Base-by-base conservation (phyloP, 2,329 filamentous ascomycete genomes). In the Ophiocordyceps camponoti-saundersi region DNA sequence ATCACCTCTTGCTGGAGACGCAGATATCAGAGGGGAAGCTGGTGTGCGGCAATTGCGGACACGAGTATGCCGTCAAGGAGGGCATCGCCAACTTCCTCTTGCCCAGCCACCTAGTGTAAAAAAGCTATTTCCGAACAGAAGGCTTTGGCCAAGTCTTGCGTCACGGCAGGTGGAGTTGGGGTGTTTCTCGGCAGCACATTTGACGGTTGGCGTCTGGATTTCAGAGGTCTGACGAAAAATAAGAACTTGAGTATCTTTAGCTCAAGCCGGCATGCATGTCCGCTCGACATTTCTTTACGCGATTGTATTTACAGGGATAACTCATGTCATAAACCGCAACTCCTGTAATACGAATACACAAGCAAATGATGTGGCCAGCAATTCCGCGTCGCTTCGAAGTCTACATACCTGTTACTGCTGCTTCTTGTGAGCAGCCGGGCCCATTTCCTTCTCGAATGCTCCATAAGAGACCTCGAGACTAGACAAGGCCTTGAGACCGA, bases 61-160 rank as follows among this genome's bases (percentile, higher is more conserved):
- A 96, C 61, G 86, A 94, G 69, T 98, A 96, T 65, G 80, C 80
- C 49, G 82, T 98, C 52, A 89, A 92, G 61, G 90, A 98, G 66
- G 92, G 92, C 6, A 95, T 96, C 62, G 87, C 88, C 49, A 96
- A 96, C 65, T 98, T 98, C 59, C 67, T 98, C 60, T 67, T 98
- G 55, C 92, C 92, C 13, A 92, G 84, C 57, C 92, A 98, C 69
- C 67, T 98, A 64, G 92, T 89, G 44, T 79, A 61, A 65, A 61
- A 65, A 23, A 13, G 11, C 42, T 2, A 13, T 13, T 34, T 42
- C 20, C 20, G 16, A 21, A 23, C 21, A 15, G 21, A 36, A 7
- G n/a, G 11, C 20, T 32, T 32, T 6, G 30, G 11, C 10, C 5
- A 16, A 16, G 26, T 43, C 30, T 30, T 6, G 36, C 6, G 22